Conservation (phyloP, 768 basidiomycete genomes). For the Lactifluus subvellereus region DNA sequence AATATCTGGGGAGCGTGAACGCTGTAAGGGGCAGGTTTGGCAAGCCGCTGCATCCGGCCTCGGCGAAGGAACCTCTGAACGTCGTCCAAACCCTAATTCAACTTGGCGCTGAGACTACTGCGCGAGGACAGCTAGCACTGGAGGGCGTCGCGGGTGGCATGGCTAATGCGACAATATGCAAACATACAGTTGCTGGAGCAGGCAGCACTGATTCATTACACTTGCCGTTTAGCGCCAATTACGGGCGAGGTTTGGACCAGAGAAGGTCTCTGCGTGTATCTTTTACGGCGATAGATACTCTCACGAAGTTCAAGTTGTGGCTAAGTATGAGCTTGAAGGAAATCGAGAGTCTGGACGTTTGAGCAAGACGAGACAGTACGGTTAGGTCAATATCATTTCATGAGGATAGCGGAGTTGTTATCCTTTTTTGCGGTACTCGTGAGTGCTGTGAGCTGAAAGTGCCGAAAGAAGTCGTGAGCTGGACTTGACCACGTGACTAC, state of each 20-base stretch:
- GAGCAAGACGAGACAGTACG: background rate
- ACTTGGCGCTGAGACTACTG: background rate
- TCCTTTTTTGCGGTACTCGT: too few species aligned
- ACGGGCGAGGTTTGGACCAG: background rate
- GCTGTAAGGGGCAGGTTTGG: background rate
- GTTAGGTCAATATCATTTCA: background rate
- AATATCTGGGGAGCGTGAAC: background rate
- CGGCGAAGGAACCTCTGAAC: too few species aligned
- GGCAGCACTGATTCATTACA: background rate
- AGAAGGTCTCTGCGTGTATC: background rate
- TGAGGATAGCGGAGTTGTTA: background rate
- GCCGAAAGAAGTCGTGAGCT: too few species aligned
- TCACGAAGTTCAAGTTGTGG: background rate
- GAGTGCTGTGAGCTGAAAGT: too few species aligned
- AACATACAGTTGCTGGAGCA: conserved; percentile 9
- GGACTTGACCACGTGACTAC: too few species aligned
- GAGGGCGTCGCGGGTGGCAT: conserved; percentile 11
- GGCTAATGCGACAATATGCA: background rate
- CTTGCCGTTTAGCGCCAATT: background rate
- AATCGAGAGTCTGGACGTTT: too few species aligned
- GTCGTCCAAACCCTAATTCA: too few species aligned
- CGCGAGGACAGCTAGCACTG: background rate
- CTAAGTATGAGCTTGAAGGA: background rate
- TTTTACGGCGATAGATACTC: background rate
- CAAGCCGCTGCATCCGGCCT: background rate